Evolutionary conservation across 1,139 yeast species (phyloP), one percentile per base, ranked within the genome.

Genomic region (Suhomyces bribrorum): DNA sequence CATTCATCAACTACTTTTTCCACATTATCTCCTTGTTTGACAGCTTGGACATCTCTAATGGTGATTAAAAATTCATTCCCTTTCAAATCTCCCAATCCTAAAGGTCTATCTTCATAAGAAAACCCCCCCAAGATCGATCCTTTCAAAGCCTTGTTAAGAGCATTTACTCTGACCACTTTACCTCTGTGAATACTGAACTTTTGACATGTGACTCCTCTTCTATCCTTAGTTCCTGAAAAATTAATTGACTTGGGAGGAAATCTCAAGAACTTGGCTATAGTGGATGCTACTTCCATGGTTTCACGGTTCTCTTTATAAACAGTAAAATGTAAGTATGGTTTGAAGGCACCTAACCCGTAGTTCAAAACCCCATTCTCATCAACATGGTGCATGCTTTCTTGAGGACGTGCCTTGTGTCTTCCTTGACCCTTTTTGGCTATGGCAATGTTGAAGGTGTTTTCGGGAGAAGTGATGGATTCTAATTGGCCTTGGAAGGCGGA

Each of bases 171-270:
- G 28, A 83, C 89, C n/a, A 85, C 85, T 45, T 81, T 79, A 39
- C 88, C 81, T 45, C 79, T 79, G 36, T 81, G 77, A 41, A 90
- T 69, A 29, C 90, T 81, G 43, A 86, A 77, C 45, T 80, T 77
- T 62, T 92, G 99, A 39, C 89, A 88, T 1, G 99, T 94, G 16
- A 87, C 92, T 38, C 95, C 99, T 56, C 99, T 79, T 54, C 97
- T 79, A 61, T 92, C 99, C 56, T 92, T 92, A 4, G 98, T 94
- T 14, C 99, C 99, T 0, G 97, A 95, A 61, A 83, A 89, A 38
- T 86, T 74, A 27, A 92, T 73, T 26, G 70, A 60, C 50, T 83
- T 85, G 6, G 84, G 72, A 13, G 90, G 92, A 13, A 86, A 65
- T 45, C 90, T 76, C 50, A 92, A 69, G 47, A 86, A 76, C 55